Conservation (phyloP, 257 asterid species). For the Capsicum pubescens region DNA sequence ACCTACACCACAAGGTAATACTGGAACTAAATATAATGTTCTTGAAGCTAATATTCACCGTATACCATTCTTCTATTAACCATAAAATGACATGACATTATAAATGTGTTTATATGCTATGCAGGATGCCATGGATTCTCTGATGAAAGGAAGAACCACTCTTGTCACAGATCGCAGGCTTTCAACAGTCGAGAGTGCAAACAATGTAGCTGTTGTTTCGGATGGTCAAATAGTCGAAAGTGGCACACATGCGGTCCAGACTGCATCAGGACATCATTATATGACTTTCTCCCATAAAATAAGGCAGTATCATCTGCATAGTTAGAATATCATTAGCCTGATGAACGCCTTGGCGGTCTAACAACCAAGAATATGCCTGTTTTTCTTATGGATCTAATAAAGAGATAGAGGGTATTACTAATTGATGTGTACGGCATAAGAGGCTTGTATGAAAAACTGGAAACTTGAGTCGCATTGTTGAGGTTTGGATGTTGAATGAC, state of each 20-base stretch:
- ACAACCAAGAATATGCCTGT: background rate
- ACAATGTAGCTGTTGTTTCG: constrained; percentile 77
- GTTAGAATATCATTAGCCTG: background rate
- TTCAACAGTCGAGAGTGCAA: constrained; percentile 83
- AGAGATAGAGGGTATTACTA: constrained; percentile 43
- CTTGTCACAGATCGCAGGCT: constrained; percentile 89
- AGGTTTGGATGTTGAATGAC: constrained; percentile 82
- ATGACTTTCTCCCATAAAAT: constrained; percentile 70
- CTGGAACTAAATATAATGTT: background rate
- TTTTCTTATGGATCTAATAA: background rate
- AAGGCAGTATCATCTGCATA: constrained; percentile 67
- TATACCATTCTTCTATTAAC: background rate
- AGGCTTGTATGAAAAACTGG: constrained; percentile 74
- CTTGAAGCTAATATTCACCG: constrained; percentile 11
- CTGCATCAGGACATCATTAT: constrained; percentile 67
- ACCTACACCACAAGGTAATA: constrained; percentile 77
- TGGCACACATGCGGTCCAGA: constrained; percentile 53
- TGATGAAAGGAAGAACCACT: constrained; percentile 83
- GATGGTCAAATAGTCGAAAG: constrained; percentile 84
- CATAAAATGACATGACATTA: background rate
- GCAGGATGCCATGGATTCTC: constrained; percentile 91
- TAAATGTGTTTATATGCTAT: constrained; percentile 4
- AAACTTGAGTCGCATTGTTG: constrained; percentile 69
- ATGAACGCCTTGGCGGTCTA: background rate
- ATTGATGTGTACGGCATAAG: constrained; percentile 62